Conservation (phyloP, 2,329 filamentous ascomycete genomes). For the Epichloe festucae region DNA sequence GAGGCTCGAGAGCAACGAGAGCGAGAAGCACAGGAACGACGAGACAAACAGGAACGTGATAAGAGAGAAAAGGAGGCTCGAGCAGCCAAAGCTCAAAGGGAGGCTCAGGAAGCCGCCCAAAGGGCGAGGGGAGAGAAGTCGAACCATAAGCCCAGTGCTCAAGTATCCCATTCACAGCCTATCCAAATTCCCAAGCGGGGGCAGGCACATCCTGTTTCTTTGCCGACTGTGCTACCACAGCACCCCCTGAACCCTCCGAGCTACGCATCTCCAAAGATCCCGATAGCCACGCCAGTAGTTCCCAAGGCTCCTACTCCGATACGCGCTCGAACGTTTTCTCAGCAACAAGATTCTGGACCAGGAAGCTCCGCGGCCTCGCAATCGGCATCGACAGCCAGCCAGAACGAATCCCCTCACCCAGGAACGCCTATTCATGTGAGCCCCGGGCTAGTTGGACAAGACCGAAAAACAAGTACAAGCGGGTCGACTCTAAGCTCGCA, state of each 20-base stretch:
- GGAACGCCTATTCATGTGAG: slow-evolving; percentile 53
- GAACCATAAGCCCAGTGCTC: slow-evolving; percentile 24
- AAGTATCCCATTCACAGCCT: slow-evolving; percentile 15
- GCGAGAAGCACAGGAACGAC: slow-evolving; percentile 54
- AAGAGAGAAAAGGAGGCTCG: slow-evolving; percentile 48
- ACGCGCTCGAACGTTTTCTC: slow-evolving; percentile 62
- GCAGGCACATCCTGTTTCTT: slow-evolving; percentile 24
- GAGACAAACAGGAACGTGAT: slow-evolving; percentile 47
- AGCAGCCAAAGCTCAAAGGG: slow-evolving; percentile 45
- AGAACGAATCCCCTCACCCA: slow-evolving; percentile 46
- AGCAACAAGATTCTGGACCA: slow-evolving; percentile 63
- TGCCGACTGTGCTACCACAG: slow-evolving; percentile 41
- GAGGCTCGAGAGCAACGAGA: slow-evolving; percentile 59
- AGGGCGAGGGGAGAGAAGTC: slow-evolving; percentile 57
- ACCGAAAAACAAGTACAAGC: slow-evolving; percentile 48
- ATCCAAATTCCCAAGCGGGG: slow-evolving; percentile 10
- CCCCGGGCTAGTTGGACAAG: slow-evolving; percentile 47
- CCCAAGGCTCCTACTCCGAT: slow-evolving; percentile 74
- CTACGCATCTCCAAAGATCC: slow-evolving; percentile 66
- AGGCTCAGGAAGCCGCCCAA: slow-evolving; percentile 36
- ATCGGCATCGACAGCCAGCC: slow-evolving; percentile 39
- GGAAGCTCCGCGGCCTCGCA: slow-evolving; percentile 59
- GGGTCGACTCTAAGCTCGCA: slow-evolving; percentile 16
- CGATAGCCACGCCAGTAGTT: slow-evolving; percentile 65
- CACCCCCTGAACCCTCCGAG: slow-evolving; percentile 42